Evolutionary conservation across 805 yeast genomes (phyloP).

Genomic region (Cyberlindnera amylophila): DNA sequence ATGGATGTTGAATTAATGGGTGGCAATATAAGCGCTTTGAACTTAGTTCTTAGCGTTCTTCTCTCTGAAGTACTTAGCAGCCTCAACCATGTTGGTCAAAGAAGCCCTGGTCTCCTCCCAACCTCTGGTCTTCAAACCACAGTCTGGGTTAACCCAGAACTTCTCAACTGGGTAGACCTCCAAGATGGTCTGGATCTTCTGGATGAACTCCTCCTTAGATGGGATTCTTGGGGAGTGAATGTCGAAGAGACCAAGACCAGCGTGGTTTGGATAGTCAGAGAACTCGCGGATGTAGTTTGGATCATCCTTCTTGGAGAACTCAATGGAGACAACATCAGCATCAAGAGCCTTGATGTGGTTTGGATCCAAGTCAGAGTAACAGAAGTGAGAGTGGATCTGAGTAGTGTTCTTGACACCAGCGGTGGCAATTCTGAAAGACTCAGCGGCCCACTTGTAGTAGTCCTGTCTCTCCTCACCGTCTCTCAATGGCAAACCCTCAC

Average conservation of each 20-base stretch:
- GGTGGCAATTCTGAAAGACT: slow-evolving; percentile 98
- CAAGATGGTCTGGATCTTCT: slow-evolving; percentile 90
- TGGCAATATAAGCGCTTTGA: slow-evolving; percentile 4
- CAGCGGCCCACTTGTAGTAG: slow-evolving; percentile 98
- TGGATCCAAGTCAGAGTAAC: slow-evolving; percentile 99
- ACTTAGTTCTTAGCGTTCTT: slow-evolving; percentile 24
- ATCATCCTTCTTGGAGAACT: slow-evolving; percentile 99
- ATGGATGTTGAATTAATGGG: slow-evolving; percentile 26
- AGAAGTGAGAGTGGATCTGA: slow-evolving; percentile 99
- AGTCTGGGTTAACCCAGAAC: slow-evolving; percentile 99
- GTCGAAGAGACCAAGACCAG: slow-evolving; percentile 98
- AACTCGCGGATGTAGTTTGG: slow-evolving; percentile 97
- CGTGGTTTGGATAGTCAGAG: slow-evolving; percentile 98
- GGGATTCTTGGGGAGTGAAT: slow-evolving; percentile 99
- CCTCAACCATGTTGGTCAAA: slow-evolving; percentile 97
- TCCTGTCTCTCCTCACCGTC: slow-evolving; percentile 95
- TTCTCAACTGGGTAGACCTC: slow-evolving; percentile 97
- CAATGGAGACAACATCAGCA: slow-evolving; percentile 98
- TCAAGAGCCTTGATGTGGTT: slow-evolving; percentile 99
- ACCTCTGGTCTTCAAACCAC: slow-evolving; percentile 99
- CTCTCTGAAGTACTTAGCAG: slow-evolving; percentile 93
- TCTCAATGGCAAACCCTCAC: slow-evolving; percentile 99
- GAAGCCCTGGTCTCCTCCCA: slow-evolving; percentile 97
- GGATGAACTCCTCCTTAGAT: slow-evolving; percentile 89
- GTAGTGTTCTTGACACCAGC: slow-evolving; percentile 94